A percentile compares a stretch with the other conserved stretches of the same genome.
These are phyloP conservation scores for Epichloe typhina DNA, from an alignment of 2,329 filamentous ascomycete genomes.

Conservation along the genomic window DNA sequence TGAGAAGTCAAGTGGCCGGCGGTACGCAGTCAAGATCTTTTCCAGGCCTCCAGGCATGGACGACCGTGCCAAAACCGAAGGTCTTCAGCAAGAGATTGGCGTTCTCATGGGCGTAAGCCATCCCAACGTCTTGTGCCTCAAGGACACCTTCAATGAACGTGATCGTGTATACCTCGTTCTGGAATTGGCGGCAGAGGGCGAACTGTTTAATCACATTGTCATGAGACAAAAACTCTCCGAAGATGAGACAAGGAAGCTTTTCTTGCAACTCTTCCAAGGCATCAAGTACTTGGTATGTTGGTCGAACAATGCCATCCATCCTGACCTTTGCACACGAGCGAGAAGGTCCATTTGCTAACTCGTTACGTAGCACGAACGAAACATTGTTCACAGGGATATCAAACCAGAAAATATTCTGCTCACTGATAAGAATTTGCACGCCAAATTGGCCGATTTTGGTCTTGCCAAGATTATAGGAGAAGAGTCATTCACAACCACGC, in stretches of 20 bases:
- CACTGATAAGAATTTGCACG: slow-evolving; percentile 67
- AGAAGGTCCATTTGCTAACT: neutral
- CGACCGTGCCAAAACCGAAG: slow-evolving; percentile 71
- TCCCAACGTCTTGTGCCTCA: slow-evolving; percentile 81
- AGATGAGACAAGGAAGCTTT: slow-evolving; percentile 71
- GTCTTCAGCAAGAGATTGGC: slow-evolving; percentile 88
- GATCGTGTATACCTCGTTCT: slow-evolving; percentile 85
- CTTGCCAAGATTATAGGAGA: slow-evolving; percentile 97
- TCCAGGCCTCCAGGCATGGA: slow-evolving; percentile 72
- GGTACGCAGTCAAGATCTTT: slow-evolving; percentile 90
- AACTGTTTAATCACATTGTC: slow-evolving; percentile 91
- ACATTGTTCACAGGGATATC: slow-evolving; percentile 95
- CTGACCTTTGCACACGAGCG: neutral
- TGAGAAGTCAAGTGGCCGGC: slow-evolving; percentile 68
- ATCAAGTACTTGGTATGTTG: slow-evolving; percentile 79
- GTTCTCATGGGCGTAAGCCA: slow-evolving; percentile 96
- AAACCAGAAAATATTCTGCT: slow-evolving; percentile 95
- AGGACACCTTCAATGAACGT: slow-evolving; percentile 86
- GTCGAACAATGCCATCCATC: neutral
- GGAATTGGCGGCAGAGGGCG: slow-evolving; percentile 82
- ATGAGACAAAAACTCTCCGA: slow-evolving; percentile 82
- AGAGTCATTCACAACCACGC: slow-evolving; percentile 90
- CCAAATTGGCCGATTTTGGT: slow-evolving; percentile 94
- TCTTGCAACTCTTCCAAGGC: slow-evolving; percentile 82
- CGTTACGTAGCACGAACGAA: slow-evolving; percentile 70